Conservation (phyloP, 139 green algal genomes). For the Yamagishiella unicocca region DNA sequence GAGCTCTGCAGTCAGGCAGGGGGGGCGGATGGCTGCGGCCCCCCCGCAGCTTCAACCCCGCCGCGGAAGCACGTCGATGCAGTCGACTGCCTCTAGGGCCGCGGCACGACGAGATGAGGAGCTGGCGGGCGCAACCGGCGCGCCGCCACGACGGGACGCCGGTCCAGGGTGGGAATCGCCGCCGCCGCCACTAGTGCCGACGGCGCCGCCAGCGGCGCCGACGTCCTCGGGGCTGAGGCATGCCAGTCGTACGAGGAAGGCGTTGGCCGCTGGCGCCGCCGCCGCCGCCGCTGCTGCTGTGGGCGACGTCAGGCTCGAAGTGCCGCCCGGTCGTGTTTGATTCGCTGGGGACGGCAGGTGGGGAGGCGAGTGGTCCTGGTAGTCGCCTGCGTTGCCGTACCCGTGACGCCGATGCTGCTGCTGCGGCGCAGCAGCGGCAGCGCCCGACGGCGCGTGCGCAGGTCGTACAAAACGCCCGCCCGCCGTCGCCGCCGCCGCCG, state of each 20-base stretch:
- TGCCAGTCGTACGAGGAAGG: constrained; percentile 13
- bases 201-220: background rate
- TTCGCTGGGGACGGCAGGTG: too few relatives aligned
- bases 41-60: background rate
- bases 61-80: background rate
- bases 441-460: background rate
- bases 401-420: too few relatives aligned
- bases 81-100: constrained; percentile 17
- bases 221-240: background rate
- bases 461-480: background rate
- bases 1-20: too few relatives aligned
- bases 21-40: too few relatives aligned
- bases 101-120: background rate
- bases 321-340: too few relatives aligned
- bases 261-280: background rate
- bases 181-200: background rate
- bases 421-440: background rate
- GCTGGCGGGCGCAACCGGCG: background rate
- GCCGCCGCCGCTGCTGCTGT: background rate
- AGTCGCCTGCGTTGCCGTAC: background rate
- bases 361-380: background rate
- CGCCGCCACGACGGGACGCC: background rate
- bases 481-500: background rate
- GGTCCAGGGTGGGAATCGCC: too few relatives aligned
- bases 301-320: too few relatives aligned